phyloP scores from a whole-genome alignment of 176 grass and related monocot species.

The Miscanthus lutarioriparius region DNA sequence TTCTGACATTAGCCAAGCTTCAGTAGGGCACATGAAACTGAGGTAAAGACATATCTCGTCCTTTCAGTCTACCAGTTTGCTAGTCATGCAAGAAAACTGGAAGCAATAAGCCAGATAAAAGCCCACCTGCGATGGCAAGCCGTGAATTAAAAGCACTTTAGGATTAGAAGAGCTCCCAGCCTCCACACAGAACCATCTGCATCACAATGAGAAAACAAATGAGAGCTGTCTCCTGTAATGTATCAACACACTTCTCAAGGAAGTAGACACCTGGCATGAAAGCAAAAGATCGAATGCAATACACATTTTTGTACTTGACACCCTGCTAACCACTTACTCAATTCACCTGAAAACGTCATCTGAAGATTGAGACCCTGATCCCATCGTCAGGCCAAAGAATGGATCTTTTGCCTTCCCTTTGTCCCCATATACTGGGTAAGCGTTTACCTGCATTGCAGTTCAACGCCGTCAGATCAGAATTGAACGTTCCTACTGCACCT shows the following conservation, averaged over 20 bases:
- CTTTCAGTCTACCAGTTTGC: background rate
- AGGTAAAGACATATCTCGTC: background rate
- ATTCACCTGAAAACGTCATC: slow-evolving; percentile 86
- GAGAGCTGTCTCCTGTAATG: slow-evolving; percentile 4
- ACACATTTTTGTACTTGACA: slow-evolving; percentile 52
- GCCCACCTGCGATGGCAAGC: slow-evolving; percentile 87
- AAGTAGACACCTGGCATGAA: slow-evolving; percentile 33
- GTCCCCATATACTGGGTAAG: slow-evolving; percentile 70
- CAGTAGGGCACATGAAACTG: background rate
- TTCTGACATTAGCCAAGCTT: background rate
- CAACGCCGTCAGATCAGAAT: background rate
- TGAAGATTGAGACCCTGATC: slow-evolving; percentile 68
- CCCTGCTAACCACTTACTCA: slow-evolving; percentile 46
- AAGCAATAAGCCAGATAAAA: slow-evolving; percentile 23
- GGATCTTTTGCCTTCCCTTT: slow-evolving; percentile 95
- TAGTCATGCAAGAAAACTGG: background rate
- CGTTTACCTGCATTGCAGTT: slow-evolving; percentile 59
- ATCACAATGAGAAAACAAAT: slow-evolving; percentile 14
- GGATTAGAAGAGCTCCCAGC: slow-evolving; percentile 70
- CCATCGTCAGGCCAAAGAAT: slow-evolving; percentile 95
- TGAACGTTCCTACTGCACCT: background rate
- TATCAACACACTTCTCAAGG: slow-evolving; percentile 26
- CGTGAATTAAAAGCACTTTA: slow-evolving; percentile 75
- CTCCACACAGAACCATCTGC: slow-evolving; percentile 90
- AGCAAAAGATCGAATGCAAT: slow-evolving; percentile 20